Base-by-base conservation (phyloP, 176 grass and related monocot genomes). In the Cenchrus purpureus region DNA sequence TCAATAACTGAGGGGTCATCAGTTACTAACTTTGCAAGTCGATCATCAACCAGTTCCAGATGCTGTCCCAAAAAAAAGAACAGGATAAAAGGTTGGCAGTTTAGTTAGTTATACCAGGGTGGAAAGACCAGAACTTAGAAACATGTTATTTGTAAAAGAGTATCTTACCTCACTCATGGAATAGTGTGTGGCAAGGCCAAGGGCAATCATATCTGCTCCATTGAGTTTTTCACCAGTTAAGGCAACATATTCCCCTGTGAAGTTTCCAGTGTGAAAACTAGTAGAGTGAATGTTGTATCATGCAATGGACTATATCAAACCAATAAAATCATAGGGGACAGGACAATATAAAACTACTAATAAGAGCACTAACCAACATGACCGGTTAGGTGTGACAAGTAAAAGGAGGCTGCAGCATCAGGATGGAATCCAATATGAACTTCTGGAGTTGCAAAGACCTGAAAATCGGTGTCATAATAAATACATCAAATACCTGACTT, bases 1-100 rank as follows among this genome's bases (percentile, higher is more conserved):
- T 99, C 97, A 87, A 99, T 94, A 82, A 95, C 91, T 64, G 97
- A 99, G 66, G 97, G 97, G 86, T 99, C 97, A 87, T 99, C 97
- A 56, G 93, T 99, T 66, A 94, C 84, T 86, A 99, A 81, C 76
- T 87, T 99, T 55, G 91, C 68, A 64, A 99, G 93, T 28, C 93
- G 86, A 31, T 96, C 91, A 52, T 99, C 97, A 58, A 99, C 68
- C 50, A 92, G 86, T 82, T 87, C 70, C 65, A 99, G 82, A 64
- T 89, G 84, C 97, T 99, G 66, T 69, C 37, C 59, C 77, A 82
- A 87, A 65, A 68, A 59, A n/a, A 59, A 10, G 9, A 22, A 62
- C 56, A 59, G 59, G 59, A 55, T 45, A 65, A 68, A 58, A 76
- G 50, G 68, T 74, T 22, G 22, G 20, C 17, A 5, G 4, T 19